Conservation (phyloP, 768 basidiomycete genomes). For the Trametes cinnabarina region DNA sequence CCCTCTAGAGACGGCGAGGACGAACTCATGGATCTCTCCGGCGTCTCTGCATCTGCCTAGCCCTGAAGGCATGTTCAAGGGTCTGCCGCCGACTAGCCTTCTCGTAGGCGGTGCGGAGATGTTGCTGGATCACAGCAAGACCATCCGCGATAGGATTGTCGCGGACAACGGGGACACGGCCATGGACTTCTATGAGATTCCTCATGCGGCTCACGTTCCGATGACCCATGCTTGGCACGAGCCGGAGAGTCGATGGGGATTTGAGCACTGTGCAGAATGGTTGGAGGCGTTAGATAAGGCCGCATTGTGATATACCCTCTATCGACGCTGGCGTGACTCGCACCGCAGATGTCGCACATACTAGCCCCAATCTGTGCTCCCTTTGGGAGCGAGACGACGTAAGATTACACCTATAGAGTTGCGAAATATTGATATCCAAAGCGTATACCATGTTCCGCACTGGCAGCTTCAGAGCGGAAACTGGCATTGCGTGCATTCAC, state of each 20-base stretch:
- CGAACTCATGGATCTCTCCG: conserved; percentile 15
- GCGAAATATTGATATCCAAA: no score
- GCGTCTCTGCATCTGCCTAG: neutral
- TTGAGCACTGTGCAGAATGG: neutral
- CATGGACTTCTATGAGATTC: conserved; percentile 2
- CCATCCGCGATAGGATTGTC: conserved; percentile 25
- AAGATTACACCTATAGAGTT: no score
- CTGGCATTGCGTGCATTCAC: no score
- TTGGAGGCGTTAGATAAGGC: neutral
- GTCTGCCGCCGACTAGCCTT: conserved; percentile 29
- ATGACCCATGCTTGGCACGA: conserved; percentile 7
- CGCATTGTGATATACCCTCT: no score
- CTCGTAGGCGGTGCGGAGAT: conserved; percentile 31
- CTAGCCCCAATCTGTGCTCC: neutral
- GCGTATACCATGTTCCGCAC: neutral
- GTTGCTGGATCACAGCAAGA: conserved; percentile 28
- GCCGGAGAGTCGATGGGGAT: conserved; percentile 2
- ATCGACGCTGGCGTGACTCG: no score
- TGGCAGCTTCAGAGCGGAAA: no score
- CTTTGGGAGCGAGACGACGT: no score
- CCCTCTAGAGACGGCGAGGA: neutral
- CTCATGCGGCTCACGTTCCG: neutral
- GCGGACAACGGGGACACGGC: conserved; percentile 23
- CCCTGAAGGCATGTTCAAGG: conserved; percentile 15
- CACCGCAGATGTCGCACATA: no score